Conservation (phyloP, 192 early-diverging fungal species). For the Entomortierella chlamydospora region DNA sequence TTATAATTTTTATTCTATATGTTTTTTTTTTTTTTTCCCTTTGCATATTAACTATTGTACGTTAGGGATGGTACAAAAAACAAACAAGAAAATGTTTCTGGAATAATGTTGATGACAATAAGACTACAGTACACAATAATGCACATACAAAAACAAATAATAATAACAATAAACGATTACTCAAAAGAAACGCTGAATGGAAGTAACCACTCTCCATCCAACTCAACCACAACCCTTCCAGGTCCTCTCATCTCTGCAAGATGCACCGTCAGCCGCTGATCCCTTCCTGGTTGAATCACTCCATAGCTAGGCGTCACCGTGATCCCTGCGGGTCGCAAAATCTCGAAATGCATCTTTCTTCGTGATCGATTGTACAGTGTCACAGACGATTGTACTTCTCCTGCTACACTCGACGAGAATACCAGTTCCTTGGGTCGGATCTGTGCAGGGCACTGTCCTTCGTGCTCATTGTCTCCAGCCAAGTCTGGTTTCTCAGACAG, state of each 20-base stretch:
- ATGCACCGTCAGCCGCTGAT: constrained; percentile 30
- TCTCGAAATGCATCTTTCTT: constrained; percentile 34
- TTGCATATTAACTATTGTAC: too few species aligned
- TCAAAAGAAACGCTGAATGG: constrained; percentile 33
- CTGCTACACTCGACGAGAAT: constrained; percentile 17
- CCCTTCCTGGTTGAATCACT: constrained; percentile 29
- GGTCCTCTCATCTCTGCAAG: constrained; percentile 32
- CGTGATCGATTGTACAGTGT: constrained; percentile 35
- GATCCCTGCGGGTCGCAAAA: constrained; percentile 27
- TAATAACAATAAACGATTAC: neutral
- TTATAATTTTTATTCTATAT: too few species aligned
- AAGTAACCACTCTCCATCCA: constrained; percentile 33
- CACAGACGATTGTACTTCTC: constrained; percentile 26
- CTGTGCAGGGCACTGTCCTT: constrained; percentile 20
- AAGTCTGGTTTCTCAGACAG: constrained; percentile 2
- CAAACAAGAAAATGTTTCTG: too few species aligned
- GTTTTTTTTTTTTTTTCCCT: too few species aligned
- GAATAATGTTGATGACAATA: too few species aligned
- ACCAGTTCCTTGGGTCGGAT: constrained; percentile 37
- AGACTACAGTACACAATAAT: too few species aligned
- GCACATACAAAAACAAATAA: too few species aligned
- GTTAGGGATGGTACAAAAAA: too few species aligned
- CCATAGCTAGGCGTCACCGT: constrained; percentile 32
- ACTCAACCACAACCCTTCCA: constrained; percentile 30
- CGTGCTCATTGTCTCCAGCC: neutral